Evolutionary conservation across 305 asterid genomes (phyloP), one percentile per base, ranked within the genome.

Genomic region (Stenogyne calaminthoides): DNA sequence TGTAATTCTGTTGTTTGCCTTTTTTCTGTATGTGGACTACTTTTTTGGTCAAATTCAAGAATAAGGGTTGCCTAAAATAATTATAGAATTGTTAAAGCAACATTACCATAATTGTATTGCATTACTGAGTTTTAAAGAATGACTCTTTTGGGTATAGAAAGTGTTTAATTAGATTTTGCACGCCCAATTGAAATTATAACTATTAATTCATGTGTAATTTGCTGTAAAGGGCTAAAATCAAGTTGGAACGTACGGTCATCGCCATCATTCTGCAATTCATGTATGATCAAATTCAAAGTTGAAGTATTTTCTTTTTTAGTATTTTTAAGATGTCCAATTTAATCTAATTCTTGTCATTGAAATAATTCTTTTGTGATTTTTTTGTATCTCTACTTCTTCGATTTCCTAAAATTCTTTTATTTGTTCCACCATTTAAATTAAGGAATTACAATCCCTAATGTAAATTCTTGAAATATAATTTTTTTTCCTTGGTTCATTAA

Each of bases 41-140:
- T 72, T 71, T 77, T 29, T 1, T 67, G 75, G 77, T 75, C 74
- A 76, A 80, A 72, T 67, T 61, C 61, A 32, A 49, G 54, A 80
- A 46, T 44, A 25, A 25, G 29, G 29, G 29, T 25, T 25, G 29
- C 3, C 29, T 3, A 25, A 25, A 25, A 25, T 25, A 25, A 25
- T 25, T n/a, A 52, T 34, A 25, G 49, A 51, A 69, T 76, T 64
- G 64, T 59, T 74, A 61, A 67, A 64, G 69, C 81, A 72, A 36
- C 44, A 63, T 69, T 80, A 55, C n/a, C 72, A 76, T 56, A 71
- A 61, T 67, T 71, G 63, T 40, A 10, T 52, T 62, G 59, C 76
- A 54, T 49, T 54, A 66, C 68, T 76, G 19, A 37, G 15, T 61
- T 67, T 67, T 40, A 29, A 47, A 57, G n/a, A 51, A 58, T 60